Evolutionary conservation across 2,329 filamentous ascomycete genomes (phyloP).

Genomic region (Ophiocordyceps australis): DNA sequence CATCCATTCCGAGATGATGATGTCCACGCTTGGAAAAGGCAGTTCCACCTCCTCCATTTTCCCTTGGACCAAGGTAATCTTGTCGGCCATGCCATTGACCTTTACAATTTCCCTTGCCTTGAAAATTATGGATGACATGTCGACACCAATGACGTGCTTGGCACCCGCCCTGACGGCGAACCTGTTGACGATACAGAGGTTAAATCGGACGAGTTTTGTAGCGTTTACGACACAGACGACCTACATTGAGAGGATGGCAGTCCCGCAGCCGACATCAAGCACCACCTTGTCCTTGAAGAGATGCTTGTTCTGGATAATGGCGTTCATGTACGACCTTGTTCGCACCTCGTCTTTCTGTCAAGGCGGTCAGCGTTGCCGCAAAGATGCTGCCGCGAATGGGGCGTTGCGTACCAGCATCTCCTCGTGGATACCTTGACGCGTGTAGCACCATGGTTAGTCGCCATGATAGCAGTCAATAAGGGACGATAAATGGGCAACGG

Average conservation of each 20-base stretch:
- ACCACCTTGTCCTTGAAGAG: slow-evolving; percentile 73
- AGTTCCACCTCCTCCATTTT: slow-evolving; percentile 99
- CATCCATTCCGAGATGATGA: slow-evolving; percentile 99
- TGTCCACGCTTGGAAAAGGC: slow-evolving; percentile 90
- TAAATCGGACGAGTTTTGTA: not conserved
- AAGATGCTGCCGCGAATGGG: slow-evolving; percentile 1
- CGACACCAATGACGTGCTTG: slow-evolving; percentile 96
- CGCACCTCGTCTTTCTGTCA: slow-evolving; percentile 91
- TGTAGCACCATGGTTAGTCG: not conserved
- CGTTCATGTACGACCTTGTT: slow-evolving; percentile 89
- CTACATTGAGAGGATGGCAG: slow-evolving; percentile 95
- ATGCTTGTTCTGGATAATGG: slow-evolving; percentile 93
- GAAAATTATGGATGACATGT: slow-evolving; percentile 99
- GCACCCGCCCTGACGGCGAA: slow-evolving; percentile 92
- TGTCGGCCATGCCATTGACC: slow-evolving; percentile 78
- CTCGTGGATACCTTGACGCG: slow-evolving; percentile 66
- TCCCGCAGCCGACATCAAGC: slow-evolving; percentile 94
- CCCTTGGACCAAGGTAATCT: slow-evolving; percentile 94
- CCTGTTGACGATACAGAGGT: slow-evolving; percentile 29
- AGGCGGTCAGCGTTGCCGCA: slow-evolving; percentile 3
- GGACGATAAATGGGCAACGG: slow-evolving; percentile 3
- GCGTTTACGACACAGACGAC: slow-evolving; percentile 10
- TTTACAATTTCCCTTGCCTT: slow-evolving; percentile 93
- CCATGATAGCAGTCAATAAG: slow-evolving; percentile 15
- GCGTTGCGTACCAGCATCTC: slow-evolving; percentile 78